phyloP scores from a whole-genome alignment of 225 moss, liverwort and hornwort genomes.

The Polytrichum formosum region DNA sequence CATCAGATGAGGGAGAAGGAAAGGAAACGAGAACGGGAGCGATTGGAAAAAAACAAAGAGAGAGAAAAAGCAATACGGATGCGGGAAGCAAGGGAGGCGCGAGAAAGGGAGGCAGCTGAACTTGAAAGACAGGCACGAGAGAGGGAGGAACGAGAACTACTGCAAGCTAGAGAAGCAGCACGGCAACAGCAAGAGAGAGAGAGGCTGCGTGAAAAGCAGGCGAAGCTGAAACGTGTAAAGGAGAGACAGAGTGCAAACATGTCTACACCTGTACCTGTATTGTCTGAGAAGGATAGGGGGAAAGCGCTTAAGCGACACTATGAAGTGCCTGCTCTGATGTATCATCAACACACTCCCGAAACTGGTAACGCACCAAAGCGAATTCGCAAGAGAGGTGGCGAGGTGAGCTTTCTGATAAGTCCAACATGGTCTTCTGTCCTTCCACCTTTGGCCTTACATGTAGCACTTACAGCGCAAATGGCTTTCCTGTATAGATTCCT shows the following conservation, averaged over 20 bases:
- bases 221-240: conserved; percentile 13
- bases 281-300: conserved; percentile 24
- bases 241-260: conserved; percentile 6
- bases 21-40: conserved; percentile 23
- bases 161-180: conserved; percentile 5
- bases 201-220: conserved; percentile 9
- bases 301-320: conserved; percentile 35
- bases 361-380: conserved; percentile 32
- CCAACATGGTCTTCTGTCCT: neutral
- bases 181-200: neutral
- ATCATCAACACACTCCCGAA: conserved; percentile 15
- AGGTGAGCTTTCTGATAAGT: conserved; percentile 26
- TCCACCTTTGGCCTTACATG: neutral
- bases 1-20: conserved; percentile 30
- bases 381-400: conserved; percentile 54
- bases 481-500: no score
- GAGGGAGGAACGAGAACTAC: neutral
- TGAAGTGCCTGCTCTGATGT: conserved; percentile 14
- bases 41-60: conserved; percentile 9
- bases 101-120: neutral
- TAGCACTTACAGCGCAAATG: no score
- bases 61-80: conserved; percentile 11
- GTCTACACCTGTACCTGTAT: neutral
- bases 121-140: neutral
- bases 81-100: conserved; percentile 6